phyloP scores from a whole-genome alignment of 495 filamentous ascomycete genomes.

The Mytilinidion resinicola region DNA sequence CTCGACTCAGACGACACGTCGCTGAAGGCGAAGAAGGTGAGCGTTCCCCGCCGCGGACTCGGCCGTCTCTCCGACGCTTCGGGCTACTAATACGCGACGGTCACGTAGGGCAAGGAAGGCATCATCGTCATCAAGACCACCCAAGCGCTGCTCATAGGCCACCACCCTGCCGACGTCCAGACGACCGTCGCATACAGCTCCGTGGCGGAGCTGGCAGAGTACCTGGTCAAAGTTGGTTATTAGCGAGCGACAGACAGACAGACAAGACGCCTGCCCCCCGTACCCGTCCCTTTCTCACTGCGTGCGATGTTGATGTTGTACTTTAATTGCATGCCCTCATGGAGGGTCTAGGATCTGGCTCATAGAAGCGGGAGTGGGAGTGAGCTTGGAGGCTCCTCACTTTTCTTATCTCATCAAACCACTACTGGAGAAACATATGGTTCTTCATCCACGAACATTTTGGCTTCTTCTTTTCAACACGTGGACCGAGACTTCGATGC shows the following conservation, averaged over 20 bases:
- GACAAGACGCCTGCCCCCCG: not conserved
- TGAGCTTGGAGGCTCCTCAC: conserved; percentile 2
- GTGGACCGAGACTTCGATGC: not conserved
- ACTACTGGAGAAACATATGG: not conserved
- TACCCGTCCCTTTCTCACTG: not conserved
- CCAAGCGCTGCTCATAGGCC: conserved; percentile 78
- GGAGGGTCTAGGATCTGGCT: conserved; percentile 1
- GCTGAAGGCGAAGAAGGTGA: conserved; percentile 81
- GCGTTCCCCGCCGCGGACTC: conserved; percentile 10
- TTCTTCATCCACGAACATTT: not conserved
- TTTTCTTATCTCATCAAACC: conserved; percentile 1
- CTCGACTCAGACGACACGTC: conserved; percentile 67
- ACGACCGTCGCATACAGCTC: conserved; percentile 59
- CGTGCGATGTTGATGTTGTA: conserved; percentile 22
- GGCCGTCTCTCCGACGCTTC: no score
- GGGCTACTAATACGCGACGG: no score
- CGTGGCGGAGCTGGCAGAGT: conserved; percentile 66
- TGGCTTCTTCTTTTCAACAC: not conserved
- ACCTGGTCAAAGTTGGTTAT: conserved; percentile 64
- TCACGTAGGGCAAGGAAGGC: conserved; percentile 70
- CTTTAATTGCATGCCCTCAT: conserved; percentile 28
- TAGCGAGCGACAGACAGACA: conserved; percentile 35
- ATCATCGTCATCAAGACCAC: conserved; percentile 72
- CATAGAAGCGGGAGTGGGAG: conserved; percentile 5
- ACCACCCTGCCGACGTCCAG: conserved; percentile 66